phyloP scores from a whole-genome alignment of 495 filamentous ascomycete genomes.

The Aspergillus cristatus region DNA sequence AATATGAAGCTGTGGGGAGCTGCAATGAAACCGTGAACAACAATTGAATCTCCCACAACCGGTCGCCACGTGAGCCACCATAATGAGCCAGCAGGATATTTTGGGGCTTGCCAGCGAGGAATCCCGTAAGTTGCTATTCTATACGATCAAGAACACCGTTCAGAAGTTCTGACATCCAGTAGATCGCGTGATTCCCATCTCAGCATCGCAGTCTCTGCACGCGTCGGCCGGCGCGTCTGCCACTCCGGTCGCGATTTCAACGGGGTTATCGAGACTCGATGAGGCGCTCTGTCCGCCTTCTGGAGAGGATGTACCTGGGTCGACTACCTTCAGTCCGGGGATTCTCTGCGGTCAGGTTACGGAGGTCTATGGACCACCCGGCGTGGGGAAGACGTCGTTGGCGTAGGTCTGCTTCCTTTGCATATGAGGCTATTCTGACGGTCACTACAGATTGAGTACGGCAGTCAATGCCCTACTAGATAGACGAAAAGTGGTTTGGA shows the following conservation, averaged over 20 bases:
- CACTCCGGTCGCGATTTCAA: slow-evolving; percentile 46
- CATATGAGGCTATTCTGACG: background rate
- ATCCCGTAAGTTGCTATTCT: slow-evolving; percentile 21
- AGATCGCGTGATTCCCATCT: slow-evolving; percentile 70
- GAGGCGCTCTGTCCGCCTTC: slow-evolving; percentile 24
- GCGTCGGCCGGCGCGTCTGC: slow-evolving; percentile 40
- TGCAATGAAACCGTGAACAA: no score
- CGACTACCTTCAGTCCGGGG: slow-evolving; percentile 10
- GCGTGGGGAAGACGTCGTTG: slow-evolving; percentile 77
- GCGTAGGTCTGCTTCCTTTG: slow-evolving; percentile 42
- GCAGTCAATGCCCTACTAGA: slow-evolving; percentile 52
- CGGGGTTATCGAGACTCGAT: slow-evolving; percentile 58
- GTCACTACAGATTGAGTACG: slow-evolving; percentile 51
- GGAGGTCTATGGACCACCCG: slow-evolving; percentile 84
- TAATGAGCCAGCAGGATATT: slow-evolving; percentile 19
- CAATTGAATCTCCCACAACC: no score
- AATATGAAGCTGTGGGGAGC: no score
- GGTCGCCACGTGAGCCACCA: slow-evolving; percentile 9
- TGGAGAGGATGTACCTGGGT: slow-evolving; percentile 3
- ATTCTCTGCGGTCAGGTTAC: slow-evolving; percentile 65
- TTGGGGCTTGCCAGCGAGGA: slow-evolving; percentile 22
- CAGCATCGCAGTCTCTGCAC: slow-evolving; percentile 75
- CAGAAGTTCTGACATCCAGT: background rate
- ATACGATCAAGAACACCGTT: background rate
- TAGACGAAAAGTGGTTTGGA: slow-evolving; percentile 68